A percentile compares a stretch with the other conserved stretches of the same genome.
These are phyloP conservation scores for Aspergillus heteromorphus DNA, from an alignment of 495 filamentous ascomycete species.

Conservation along the genomic window DNA sequence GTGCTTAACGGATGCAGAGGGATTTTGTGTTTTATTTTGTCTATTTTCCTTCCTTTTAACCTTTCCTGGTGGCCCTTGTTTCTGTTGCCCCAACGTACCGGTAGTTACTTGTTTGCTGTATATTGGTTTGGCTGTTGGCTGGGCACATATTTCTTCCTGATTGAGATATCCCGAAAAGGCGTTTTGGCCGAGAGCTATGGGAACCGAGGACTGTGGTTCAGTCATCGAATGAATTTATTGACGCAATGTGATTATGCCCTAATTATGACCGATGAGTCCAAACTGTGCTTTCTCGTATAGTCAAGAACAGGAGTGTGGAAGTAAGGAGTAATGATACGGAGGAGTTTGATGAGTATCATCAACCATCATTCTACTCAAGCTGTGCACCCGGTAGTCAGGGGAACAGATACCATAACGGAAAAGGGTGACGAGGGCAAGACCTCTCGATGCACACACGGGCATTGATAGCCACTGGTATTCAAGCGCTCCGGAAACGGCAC, in stretches of 20 bases:
- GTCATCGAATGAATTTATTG: not conserved
- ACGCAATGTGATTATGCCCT: not conserved
- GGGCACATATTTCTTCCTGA: not conserved
- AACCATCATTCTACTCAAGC: no score
- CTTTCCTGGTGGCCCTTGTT: no score
- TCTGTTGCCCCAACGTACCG: no score
- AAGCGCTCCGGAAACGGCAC: no score
- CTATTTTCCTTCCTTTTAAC: not conserved
- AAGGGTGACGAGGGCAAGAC: no score
- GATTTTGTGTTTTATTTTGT: not conserved
- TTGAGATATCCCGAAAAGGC: conserved; percentile 2
- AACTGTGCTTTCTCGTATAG: not conserved
- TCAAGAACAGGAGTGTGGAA: not conserved
- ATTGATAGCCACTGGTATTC: no score
- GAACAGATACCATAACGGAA: no score
- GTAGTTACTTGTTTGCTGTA: not conserved
- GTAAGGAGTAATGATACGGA: not conserved
- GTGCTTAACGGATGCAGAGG: not conserved
- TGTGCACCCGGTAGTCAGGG: no score
- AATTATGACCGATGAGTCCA: not conserved
- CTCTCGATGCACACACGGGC: no score
- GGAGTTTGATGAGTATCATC: no score
- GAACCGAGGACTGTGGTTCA: not conserved
- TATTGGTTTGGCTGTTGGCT: not conserved
- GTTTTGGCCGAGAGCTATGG: not conserved